phyloP scores from a whole-genome alignment of 257 asterid genomes.

The Salvia splendens region DNA sequence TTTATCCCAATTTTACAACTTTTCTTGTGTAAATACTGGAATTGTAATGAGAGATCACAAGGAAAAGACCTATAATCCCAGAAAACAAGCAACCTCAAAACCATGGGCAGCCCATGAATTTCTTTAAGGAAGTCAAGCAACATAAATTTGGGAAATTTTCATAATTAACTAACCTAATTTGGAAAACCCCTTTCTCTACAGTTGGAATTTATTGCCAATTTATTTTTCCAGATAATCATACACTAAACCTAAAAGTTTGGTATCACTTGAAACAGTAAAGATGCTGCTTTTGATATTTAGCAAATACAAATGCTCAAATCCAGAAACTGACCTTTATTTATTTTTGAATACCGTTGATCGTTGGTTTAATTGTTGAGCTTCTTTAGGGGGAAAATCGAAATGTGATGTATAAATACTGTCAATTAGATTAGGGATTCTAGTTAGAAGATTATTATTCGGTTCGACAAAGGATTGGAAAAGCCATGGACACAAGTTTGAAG shows the following conservation, averaged over 20 bases:
- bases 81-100: conserved; percentile 29
- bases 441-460: not conserved
- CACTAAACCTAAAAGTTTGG: conserved; percentile 20
- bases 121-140: not conserved
- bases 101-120: conserved; percentile 36
- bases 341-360: conserved; percentile 1
- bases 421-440: not conserved
- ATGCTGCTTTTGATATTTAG: conserved; percentile 14
- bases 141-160: not conserved
- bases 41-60: conserved; percentile 1
- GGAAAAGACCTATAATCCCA: conserved; percentile 18
- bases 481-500: not conserved
- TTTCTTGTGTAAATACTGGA: conserved; percentile 10
- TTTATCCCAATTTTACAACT: conserved; percentile 7
- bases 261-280: not conserved
- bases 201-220: conserved; percentile 21
- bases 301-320: not conserved
- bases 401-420: not conserved
- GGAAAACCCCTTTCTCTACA: not conserved
- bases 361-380: not conserved
- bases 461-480: not conserved
- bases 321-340: conserved; percentile 18
- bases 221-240: conserved; percentile 10
- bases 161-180: not conserved
- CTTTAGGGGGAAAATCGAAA: not conserved